Conservation (phyloP, 768 basidiomycete genomes). For the Lactarius sanguifluus region DNA sequence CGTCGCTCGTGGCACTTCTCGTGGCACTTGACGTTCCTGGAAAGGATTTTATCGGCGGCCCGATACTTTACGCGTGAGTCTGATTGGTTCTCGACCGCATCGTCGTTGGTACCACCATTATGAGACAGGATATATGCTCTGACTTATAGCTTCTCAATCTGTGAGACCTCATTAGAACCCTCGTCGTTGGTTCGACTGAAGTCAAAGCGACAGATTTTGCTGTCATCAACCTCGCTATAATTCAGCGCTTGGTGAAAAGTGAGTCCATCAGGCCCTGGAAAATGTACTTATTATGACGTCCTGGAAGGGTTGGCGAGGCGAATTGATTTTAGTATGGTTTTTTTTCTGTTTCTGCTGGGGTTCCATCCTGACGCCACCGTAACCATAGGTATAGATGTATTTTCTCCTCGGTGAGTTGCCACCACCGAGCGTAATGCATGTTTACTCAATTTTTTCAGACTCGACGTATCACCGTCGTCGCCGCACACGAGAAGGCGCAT, state of each 20-base stretch:
- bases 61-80: slow-evolving; percentile 63
- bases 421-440: not conserved
- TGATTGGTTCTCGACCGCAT: not conserved
- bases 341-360: not conserved
- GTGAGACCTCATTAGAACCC: slow-evolving; percentile 39
- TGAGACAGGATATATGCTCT: slow-evolving; percentile 45
- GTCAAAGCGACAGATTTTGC: slow-evolving; percentile 54
- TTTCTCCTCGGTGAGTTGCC: slow-evolving; percentile 61
- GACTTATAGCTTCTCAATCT: slow-evolving; percentile 68
- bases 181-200: slow-evolving; percentile 22
- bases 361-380: slow-evolving; percentile 2
- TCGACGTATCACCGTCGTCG: slow-evolving; percentile 57
- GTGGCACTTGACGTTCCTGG: slow-evolving; percentile 60
- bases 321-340: slow-evolving; percentile 72
- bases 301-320: slow-evolving; percentile 54
- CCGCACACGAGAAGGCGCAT: slow-evolving; percentile 67
- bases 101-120: not conserved
- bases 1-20: slow-evolving; percentile 61
- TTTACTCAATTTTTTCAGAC: slow-evolving; percentile 37
- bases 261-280: slow-evolving; percentile 30
- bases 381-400: slow-evolving; percentile 67
- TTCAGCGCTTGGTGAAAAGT: slow-evolving; percentile 64
- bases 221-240: slow-evolving; percentile 51
- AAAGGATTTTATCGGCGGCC: slow-evolving; percentile 54
- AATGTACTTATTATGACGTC: not conserved